phyloP scores from a whole-genome alignment of 805 yeast species.

The Ogataea pilisensis region DNA sequence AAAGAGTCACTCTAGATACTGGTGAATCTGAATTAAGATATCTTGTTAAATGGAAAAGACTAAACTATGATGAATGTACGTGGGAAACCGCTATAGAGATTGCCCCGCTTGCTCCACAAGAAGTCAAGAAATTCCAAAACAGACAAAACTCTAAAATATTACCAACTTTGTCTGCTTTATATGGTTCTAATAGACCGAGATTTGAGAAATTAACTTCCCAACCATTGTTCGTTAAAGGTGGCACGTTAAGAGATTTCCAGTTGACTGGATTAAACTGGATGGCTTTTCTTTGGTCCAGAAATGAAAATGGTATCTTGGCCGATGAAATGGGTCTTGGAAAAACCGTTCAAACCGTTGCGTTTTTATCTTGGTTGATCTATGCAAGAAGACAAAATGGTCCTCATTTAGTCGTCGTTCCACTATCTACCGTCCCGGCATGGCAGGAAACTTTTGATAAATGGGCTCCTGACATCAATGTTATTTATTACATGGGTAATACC shows the following conservation, averaged over 20 bases:
- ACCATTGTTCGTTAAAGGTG: conserved; percentile 85
- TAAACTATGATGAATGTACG: conserved; percentile 92
- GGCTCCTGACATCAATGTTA: conserved; percentile 94
- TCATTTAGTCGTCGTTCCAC: conserved; percentile 91
- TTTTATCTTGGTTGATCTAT: conserved; percentile 89
- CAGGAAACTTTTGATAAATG: conserved; percentile 97
- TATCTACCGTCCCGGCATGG: conserved; percentile 97
- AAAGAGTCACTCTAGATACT: conserved; percentile 58
- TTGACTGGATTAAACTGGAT: conserved; percentile 98
- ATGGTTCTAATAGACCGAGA: conserved; percentile 72
- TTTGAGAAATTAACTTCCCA: conserved; percentile 84
- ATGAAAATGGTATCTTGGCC: conserved; percentile 95
- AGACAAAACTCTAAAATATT: conserved; percentile 79
- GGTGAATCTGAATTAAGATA: conserved; percentile 72
- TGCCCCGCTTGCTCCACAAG: conserved; percentile 77
- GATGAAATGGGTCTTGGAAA: conserved; percentile 99
- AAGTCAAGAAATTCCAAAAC: conserved; percentile 77
- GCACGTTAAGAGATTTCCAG: conserved; percentile 94
- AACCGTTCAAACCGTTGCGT: conserved; percentile 94
- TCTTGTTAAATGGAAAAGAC: conserved; percentile 88
- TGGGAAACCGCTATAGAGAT: conserved; percentile 94
- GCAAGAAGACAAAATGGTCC: conserved; percentile 98
- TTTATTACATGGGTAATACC: conserved; percentile 90
- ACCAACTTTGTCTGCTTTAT: conserved; percentile 76
- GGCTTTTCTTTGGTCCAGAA: conserved; percentile 98